Evolutionary conservation across 176 grass and related monocot genomes (phyloP).

Genomic region (maize (Zea mays)): Zm-B73-REFERENCE-NAM-5.0 NC_050105.1:148508501-148509000

Average conservation of each 20-base stretch:
- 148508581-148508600: background rate
- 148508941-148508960: background rate
- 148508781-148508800: background rate
- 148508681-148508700: constrained; percentile 8
- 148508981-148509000: background rate
- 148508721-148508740: constrained; percentile 11
- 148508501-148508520: constrained; percentile 63
- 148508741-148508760: background rate
- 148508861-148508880: background rate
- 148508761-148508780: background rate
- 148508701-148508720: background rate
- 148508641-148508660: constrained; percentile 25
- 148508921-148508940: background rate
- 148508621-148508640: background rate
- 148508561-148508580: background rate
- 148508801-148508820: background rate
- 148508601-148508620: too few relatives aligned
- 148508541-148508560: constrained; percentile 47
- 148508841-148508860: background rate
- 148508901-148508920: background rate
- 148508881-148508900: background rate
- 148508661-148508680: background rate
- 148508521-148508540: constrained; percentile 90
- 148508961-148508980: background rate
- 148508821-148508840: background rate